Conservation (phyloP, 345 rosid genomes). For the Eucalyptus virginea region DNA sequence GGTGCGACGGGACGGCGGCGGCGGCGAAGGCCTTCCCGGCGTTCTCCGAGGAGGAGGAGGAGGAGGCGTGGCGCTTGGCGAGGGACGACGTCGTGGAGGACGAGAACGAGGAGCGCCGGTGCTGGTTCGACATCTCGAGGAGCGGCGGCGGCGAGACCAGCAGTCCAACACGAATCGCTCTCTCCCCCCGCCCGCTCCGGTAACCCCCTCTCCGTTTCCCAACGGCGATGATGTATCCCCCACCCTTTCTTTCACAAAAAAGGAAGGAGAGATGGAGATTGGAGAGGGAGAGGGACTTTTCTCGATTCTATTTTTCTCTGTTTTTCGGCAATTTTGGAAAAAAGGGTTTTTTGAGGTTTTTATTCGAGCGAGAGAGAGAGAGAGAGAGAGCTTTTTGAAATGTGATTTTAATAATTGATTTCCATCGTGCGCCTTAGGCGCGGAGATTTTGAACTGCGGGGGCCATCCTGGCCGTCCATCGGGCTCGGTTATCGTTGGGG, state of each 20-base stretch:
- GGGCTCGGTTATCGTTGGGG: background rate
- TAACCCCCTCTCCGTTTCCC: background rate
- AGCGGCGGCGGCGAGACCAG: background rate
- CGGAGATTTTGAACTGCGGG: background rate
- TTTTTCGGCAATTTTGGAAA: background rate
- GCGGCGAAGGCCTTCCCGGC: conserved; percentile 13
- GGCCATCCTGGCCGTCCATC: background rate
- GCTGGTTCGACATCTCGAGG: conserved; percentile 12
- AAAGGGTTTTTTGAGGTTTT: background rate
- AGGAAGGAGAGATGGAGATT: background rate
- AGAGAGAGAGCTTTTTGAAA: background rate
- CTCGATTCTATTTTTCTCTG: background rate
- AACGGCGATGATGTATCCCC: background rate
- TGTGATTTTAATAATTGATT: background rate
- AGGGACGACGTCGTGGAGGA: conserved; percentile 33
- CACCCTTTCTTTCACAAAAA: background rate
- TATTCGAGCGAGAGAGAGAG: background rate
- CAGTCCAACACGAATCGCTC: background rate
- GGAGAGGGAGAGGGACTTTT: background rate
- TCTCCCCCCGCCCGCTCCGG: background rate
- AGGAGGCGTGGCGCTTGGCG: conserved; percentile 25
- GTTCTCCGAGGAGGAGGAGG: conserved; percentile 39
- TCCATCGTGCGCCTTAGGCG: background rate
- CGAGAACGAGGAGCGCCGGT: conserved; percentile 26
- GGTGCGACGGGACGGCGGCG: conserved; percentile 8